Evolutionary conservation across 257 asterid species (phyloP).

Genomic region (Salvia rosmarinus): DNA sequence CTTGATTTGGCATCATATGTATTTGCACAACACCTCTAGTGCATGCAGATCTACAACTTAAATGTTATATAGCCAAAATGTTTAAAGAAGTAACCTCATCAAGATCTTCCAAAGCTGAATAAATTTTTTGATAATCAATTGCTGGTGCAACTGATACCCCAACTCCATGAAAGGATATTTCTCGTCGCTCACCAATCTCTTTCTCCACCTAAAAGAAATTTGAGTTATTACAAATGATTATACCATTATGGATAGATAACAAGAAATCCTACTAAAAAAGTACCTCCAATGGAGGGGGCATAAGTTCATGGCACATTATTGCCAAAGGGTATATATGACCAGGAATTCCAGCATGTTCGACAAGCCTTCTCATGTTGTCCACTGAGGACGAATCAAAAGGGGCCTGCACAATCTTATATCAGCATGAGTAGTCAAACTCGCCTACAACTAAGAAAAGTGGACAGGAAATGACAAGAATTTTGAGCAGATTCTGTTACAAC

Average conservation of each 20-base stretch:
- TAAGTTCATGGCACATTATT: slow-evolving; percentile 67
- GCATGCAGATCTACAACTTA: not conserved
- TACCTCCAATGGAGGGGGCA: slow-evolving; percentile 92
- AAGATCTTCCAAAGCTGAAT: slow-evolving; percentile 55
- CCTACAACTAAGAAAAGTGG: slow-evolving; percentile 11
- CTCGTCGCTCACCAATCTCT: slow-evolving; percentile 87
- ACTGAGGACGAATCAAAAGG: slow-evolving; percentile 74
- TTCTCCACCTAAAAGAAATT: slow-evolving; percentile 68
- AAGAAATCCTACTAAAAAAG: slow-evolving; percentile 9
- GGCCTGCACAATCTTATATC: slow-evolving; percentile 53
- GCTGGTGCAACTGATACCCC: slow-evolving; percentile 75
- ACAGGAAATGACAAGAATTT: not conserved
- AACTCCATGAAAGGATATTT: slow-evolving; percentile 76
- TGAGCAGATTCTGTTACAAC: not conserved
- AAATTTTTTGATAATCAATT: slow-evolving; percentile 54
- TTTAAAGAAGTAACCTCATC: slow-evolving; percentile 61
- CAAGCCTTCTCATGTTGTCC: slow-evolving; percentile 88
- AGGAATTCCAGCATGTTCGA: slow-evolving; percentile 75
- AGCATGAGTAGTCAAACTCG: slow-evolving; percentile 29
- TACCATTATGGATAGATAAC: not conserved
- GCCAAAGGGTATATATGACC: slow-evolving; percentile 80
- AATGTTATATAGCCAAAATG: not conserved
- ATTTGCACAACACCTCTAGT: not conserved
- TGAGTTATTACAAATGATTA: slow-evolving; percentile 22
- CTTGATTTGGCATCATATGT: not conserved